phyloP scores from a whole-genome alignment of 345 rosid species.

The Eucalyptus tenuipes region DNA sequence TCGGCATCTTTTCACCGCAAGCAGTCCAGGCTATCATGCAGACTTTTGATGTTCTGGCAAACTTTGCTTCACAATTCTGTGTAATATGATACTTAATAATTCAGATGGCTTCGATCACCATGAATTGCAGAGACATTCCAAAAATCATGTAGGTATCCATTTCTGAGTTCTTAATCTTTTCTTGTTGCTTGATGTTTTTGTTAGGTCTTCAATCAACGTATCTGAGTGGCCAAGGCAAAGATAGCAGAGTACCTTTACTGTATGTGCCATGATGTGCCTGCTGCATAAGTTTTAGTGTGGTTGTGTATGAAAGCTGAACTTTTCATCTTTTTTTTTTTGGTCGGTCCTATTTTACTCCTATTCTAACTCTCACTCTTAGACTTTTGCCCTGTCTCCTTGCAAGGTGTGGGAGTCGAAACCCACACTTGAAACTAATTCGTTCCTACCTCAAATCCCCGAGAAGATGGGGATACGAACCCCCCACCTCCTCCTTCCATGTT shows the following conservation, averaged over 20 bases:
- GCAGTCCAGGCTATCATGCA: not conserved
- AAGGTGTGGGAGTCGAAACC: too few relatives aligned
- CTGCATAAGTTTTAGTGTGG: not conserved
- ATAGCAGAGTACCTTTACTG: not conserved
- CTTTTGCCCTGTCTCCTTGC: too few relatives aligned
- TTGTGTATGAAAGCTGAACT: not conserved
- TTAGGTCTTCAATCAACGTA: not conserved
- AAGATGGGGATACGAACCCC: too few relatives aligned
- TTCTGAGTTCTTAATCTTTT: not conserved
- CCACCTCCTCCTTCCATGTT: too few relatives aligned
- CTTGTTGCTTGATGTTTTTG: not conserved
- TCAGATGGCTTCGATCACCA: not conserved
- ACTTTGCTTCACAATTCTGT: not conserved
- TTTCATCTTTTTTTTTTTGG: too few relatives aligned
- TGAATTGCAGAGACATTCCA: not conserved
- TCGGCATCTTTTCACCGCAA: not conserved
- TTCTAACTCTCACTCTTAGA: too few relatives aligned
- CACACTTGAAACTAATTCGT: too few relatives aligned
- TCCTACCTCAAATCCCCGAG: too few relatives aligned
- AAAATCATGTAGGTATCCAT: not conserved
- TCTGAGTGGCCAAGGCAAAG: not conserved
- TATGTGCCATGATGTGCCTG: not conserved
- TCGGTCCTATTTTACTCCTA: too few relatives aligned
- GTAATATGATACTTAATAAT: not conserved
- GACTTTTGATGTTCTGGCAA: not conserved